phyloP scores from a whole-genome alignment of 768 basidiomycete genomes.

The Kwoniella heveanensis region DNA sequence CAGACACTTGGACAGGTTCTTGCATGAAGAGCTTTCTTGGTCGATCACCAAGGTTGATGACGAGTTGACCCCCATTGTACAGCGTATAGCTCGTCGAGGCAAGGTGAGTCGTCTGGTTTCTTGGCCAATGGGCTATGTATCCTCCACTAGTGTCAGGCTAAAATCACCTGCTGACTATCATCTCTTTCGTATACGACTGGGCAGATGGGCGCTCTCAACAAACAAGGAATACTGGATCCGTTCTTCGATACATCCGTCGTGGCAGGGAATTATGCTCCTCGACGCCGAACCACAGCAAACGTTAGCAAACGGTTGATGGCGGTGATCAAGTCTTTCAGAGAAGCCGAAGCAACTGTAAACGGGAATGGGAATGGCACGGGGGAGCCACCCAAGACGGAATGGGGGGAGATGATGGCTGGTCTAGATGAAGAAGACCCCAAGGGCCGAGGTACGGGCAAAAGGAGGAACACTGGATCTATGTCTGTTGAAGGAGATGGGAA shows the following conservation, averaged over 20 bases:
- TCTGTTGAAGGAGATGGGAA: neutral
- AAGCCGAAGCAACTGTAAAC: slow-evolving; percentile 48
- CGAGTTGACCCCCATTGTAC: slow-evolving; percentile 85
- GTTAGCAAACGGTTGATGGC: slow-evolving; percentile 78
- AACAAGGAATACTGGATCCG: slow-evolving; percentile 72
- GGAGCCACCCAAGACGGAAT: slow-evolving; percentile 30
- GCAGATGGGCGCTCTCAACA: slow-evolving; percentile 68
- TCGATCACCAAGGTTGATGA: slow-evolving; percentile 80
- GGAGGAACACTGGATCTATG: slow-evolving; percentile 10
- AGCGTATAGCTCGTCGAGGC: slow-evolving; percentile 77
- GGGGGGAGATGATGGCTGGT: slow-evolving; percentile 53
- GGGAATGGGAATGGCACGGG: slow-evolving; percentile 22
- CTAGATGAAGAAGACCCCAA: slow-evolving; percentile 51
- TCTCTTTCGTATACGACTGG: no score
- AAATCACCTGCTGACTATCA: no score
- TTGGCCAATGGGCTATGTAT: no score
- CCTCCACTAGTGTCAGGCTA: no score
- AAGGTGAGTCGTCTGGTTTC: slow-evolving; percentile 61
- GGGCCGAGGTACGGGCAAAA: slow-evolving; percentile 42
- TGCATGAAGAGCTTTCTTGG: slow-evolving; percentile 81
- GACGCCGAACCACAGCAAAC: slow-evolving; percentile 73
- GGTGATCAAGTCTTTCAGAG: slow-evolving; percentile 53
- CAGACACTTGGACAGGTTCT: slow-evolving; percentile 60
- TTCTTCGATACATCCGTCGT: slow-evolving; percentile 75
- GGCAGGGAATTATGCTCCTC: slow-evolving; percentile 71